Evolutionary conservation across 2,329 filamentous ascomycete species (phyloP).

Genomic region (Penicillium oxalicum): DNA sequence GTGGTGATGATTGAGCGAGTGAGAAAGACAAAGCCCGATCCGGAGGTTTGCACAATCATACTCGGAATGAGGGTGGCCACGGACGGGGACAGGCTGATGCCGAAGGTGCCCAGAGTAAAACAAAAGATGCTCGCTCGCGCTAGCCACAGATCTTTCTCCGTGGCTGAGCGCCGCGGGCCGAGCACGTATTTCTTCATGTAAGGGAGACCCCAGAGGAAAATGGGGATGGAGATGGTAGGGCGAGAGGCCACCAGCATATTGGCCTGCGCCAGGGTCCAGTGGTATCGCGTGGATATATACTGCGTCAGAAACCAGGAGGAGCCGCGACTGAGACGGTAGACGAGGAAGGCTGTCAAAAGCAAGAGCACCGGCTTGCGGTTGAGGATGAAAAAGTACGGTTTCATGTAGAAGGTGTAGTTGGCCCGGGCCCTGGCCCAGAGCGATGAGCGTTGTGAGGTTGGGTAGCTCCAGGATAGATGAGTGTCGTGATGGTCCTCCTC

Average conservation of each 20-base stretch:
- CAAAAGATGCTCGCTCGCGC: conserved; percentile 42
- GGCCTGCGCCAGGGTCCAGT: conserved; percentile 42
- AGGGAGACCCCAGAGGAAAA: conserved; percentile 45
- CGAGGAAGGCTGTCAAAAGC: conserved; percentile 43
- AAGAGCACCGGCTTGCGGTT: conserved; percentile 38
- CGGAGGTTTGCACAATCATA: conserved; percentile 44
- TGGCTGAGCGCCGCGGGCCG: conserved; percentile 33
- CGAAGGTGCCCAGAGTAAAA: conserved; percentile 41
- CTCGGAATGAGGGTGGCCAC: conserved; percentile 40
- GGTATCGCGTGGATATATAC: conserved; percentile 48
- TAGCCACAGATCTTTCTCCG: conserved; percentile 43
- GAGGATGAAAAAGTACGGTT: conserved; percentile 38
- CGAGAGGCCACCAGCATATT: conserved; percentile 44
- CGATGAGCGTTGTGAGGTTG: conserved; percentile 8
- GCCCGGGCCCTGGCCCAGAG: conserved; percentile 14
- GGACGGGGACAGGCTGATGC: conserved; percentile 43
- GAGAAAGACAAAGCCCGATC: conserved; percentile 44
- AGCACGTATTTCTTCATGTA: conserved; percentile 28
- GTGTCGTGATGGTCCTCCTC: conserved; percentile 11
- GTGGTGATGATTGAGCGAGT: conserved; percentile 46
- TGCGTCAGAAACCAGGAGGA: conserved; percentile 45
- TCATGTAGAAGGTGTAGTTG: conserved; percentile 24
- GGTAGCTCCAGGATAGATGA: conserved; percentile 13
- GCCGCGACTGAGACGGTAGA: conserved; percentile 45
- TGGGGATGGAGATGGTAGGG: conserved; percentile 43